Evolutionary conservation across 2,329 filamentous ascomycete genomes (phyloP).

Genomic region (Didymella glomerata): DNA sequence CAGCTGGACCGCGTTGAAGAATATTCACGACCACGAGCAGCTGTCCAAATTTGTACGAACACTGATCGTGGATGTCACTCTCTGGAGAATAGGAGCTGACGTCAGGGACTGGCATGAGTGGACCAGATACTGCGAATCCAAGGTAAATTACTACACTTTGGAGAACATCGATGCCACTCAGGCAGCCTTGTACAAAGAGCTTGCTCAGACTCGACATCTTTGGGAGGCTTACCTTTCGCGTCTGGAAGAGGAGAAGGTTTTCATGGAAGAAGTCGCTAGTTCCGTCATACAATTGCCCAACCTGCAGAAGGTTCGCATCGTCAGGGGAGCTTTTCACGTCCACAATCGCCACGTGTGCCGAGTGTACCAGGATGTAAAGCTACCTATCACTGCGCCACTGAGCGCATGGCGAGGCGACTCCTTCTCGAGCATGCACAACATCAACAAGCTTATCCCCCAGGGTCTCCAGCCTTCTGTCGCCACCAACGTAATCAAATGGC

Average conservation of each 20-base stretch:
- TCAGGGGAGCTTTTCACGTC: background rate
- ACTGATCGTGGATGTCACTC: constrained; percentile 25
- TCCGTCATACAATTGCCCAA: background rate
- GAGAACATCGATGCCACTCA: background rate
- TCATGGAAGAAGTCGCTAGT: background rate
- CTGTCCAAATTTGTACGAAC: constrained; percentile 20
- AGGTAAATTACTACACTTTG: background rate
- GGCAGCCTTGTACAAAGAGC: background rate
- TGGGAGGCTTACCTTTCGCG: constrained; percentile 21
- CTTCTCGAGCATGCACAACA: background rate
- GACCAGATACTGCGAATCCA: constrained; percentile 11
- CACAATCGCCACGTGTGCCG: background rate
- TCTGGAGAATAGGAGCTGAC: constrained; percentile 12
- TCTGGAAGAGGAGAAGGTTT: constrained; percentile 14
- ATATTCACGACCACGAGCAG: constrained; percentile 11
- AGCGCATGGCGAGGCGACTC: constrained; percentile 10
- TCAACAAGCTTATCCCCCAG: background rate
- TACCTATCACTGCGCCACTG: constrained; percentile 6
- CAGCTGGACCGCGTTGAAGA: constrained; percentile 19
- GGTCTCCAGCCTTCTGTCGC: background rate
- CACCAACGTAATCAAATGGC: background rate
- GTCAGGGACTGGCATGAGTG: constrained; percentile 23
- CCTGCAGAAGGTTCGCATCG: background rate
- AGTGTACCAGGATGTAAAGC: background rate
- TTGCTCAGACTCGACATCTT: constrained; percentile 13